These are phyloP conservation scores for Phoenix roebelenii DNA, from an alignment of 176 grass and related monocot species.

Conservation along the genomic window DNA sequence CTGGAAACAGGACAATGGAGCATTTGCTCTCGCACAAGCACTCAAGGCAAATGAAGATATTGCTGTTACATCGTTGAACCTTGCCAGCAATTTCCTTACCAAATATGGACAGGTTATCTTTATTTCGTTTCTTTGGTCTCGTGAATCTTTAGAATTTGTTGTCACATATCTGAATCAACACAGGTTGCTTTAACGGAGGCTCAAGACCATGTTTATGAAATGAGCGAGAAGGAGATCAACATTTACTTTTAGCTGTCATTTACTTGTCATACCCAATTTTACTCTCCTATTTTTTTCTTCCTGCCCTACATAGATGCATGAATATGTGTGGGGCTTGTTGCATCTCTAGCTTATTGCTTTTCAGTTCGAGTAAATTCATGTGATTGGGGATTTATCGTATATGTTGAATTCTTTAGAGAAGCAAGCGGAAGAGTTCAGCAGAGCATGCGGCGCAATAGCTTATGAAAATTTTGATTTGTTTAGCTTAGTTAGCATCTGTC, in stretches of 20 bases:
- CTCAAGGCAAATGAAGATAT: slow-evolving; percentile 92
- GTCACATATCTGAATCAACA: slow-evolving; percentile 18
- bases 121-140: slow-evolving; percentile 3
- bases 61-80: slow-evolving; percentile 62
- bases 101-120: slow-evolving; percentile 85
- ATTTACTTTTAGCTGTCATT: slow-evolving; percentile 63
- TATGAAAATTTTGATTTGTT: too few species aligned
- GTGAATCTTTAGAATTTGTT: slow-evolving; percentile 15
- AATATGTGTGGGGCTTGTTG: too few species aligned
- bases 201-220: slow-evolving; percentile 77
- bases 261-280: neutral
- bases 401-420: too few species aligned
- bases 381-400: too few species aligned
- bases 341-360: too few species aligned
- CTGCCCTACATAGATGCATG: too few species aligned
- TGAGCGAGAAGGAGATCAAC: slow-evolving; percentile 79
- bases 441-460: too few species aligned
- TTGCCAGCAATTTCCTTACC: slow-evolving; percentile 81
- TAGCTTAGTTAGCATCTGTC: too few species aligned
- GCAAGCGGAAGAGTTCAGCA: too few species aligned
- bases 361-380: too few species aligned
- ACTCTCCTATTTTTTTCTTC: too few species aligned
- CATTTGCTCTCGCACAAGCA: slow-evolving; percentile 86
- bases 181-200: slow-evolving; percentile 91
- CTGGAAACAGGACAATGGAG: slow-evolving; percentile 63